Evolutionary conservation across 768 basidiomycete species (phyloP).

Genomic region (Termitomyces sp.): DNA sequence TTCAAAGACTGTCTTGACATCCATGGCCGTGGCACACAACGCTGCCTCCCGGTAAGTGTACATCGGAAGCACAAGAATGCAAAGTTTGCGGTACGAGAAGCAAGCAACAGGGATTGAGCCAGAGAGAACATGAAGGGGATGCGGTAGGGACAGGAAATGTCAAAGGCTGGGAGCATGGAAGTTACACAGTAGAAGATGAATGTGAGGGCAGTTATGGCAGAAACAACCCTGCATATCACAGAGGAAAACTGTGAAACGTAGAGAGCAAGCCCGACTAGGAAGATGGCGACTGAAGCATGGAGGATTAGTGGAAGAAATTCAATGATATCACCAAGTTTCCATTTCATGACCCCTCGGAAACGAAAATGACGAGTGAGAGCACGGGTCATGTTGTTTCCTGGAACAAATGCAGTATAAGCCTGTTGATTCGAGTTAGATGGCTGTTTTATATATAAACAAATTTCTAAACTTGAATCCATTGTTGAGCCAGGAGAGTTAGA

Average conservation of each 20-base stretch:
- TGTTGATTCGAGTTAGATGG: neutral
- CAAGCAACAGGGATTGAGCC: neutral
- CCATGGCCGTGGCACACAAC: neutral
- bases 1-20: neutral
- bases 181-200: neutral
- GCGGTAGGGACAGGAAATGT: neutral
- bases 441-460: neutral
- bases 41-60: too few relatives aligned
- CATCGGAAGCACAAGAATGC: neutral
- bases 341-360: neutral
- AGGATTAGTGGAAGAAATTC: neutral
- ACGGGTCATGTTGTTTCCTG: neutral
- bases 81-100: neutral
- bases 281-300: neutral
- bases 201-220: neutral
- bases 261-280: neutral
- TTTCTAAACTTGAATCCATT: neutral
- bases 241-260: neutral
- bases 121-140: neutral
- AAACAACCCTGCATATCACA: neutral
- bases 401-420: neutral
- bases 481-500: neutral
- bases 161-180: neutral
- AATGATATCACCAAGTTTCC: neutral
- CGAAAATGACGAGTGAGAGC: neutral